These are phyloP conservation scores for Podospora appendiculata DNA, from an alignment of 495 filamentous ascomycete species.

Conservation along the genomic window DNA sequence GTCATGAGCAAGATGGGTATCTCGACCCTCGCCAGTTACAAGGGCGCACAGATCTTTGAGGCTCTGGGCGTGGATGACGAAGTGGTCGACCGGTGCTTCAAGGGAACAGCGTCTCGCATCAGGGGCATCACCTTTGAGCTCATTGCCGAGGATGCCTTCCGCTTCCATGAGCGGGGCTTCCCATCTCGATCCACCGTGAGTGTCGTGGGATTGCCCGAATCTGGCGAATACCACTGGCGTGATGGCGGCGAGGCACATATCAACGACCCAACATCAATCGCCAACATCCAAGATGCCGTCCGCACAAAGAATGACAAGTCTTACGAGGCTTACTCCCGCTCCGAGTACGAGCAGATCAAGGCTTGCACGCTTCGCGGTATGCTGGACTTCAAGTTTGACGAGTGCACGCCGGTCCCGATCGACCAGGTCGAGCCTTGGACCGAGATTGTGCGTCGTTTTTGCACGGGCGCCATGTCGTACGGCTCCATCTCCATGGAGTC, in stretches of 20 bases:
- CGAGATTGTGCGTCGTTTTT: conserved; percentile 94
- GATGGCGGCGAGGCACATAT: conserved; percentile 97
- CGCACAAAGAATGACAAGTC: conserved; percentile 99
- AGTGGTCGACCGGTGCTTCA: conserved; percentile 95
- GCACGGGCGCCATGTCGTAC: conserved; percentile 99
- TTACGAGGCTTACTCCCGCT: conserved; percentile 92
- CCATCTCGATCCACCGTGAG: conserved; percentile 73
- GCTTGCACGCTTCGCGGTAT: conserved; percentile 93
- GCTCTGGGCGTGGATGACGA: conserved; percentile 94
- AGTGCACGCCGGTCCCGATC: conserved; percentile 78
- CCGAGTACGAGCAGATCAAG: conserved; percentile 97
- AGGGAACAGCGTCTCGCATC: conserved; percentile 91
- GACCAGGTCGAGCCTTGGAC: conserved; percentile 99
- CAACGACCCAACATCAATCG: conserved; percentile 92
- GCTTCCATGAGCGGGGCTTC: conserved; percentile 93
- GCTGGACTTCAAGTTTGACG: conserved; percentile 96
- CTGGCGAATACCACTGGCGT: conserved; percentile 99
- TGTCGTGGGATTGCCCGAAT: conserved; percentile 82
- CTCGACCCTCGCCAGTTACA: conserved; percentile 95
- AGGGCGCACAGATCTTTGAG: conserved; percentile 98
- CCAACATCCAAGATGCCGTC: conserved; percentile 97
- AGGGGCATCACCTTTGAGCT: conserved; percentile 92
- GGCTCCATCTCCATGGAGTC: conserved; percentile 99
- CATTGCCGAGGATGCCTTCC: conserved; percentile 94
- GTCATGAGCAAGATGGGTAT: conserved; percentile 99